Evolutionary conservation across 2,329 filamentous ascomycete genomes (phyloP), one percentile per base, ranked within the genome.

Genomic region (Cadophora luteo-olivacea): DNA sequence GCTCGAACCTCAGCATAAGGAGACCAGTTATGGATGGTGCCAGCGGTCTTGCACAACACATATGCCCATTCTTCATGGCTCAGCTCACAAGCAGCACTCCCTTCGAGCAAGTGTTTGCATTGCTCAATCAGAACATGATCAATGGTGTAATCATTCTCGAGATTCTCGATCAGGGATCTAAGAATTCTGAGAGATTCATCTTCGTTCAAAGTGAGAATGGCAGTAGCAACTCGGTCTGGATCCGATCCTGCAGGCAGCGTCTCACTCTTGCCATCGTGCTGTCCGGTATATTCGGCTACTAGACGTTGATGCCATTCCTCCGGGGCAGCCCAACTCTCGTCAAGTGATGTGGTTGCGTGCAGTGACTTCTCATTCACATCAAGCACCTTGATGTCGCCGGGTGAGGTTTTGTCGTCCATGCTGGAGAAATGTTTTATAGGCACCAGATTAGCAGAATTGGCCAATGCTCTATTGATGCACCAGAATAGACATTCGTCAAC

Each of bases 1-100:
- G 76, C 73, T 25, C 76, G 72, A 16, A 77, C 76, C 63, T 77
- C 76, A 0, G 76, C 72, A 61, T 77, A 77, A 7, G 73, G 74
- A 68, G 67, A 69, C 65, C 65, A 69, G 61, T 69, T 67, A 41
- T 68, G 68, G 66, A 70, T 72, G 73, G 71, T 73, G 75, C 64
- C 63, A 14, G 63, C 63, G 0, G 52, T 65, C 36, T 58, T 65
- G 63, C 63, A 65, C 32, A 71, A 64, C 51, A 73, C 68, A 55
- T 78, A 78, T 0, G 72, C 64, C 76, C 76, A 78, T 51, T 78
- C 75, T 48, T 72, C 75, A 29, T 73, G 66, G 51, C 73, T 69
- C 74, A 78, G 72, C 11, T 68, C 75, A 68, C 76, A 78, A 7
- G 72, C 70, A 63, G 74, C 67, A 57, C 72, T 63, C 24, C 76